Conservation (phyloP, 768 basidiomycete species). For the Podaxis pistillaris region DNA sequence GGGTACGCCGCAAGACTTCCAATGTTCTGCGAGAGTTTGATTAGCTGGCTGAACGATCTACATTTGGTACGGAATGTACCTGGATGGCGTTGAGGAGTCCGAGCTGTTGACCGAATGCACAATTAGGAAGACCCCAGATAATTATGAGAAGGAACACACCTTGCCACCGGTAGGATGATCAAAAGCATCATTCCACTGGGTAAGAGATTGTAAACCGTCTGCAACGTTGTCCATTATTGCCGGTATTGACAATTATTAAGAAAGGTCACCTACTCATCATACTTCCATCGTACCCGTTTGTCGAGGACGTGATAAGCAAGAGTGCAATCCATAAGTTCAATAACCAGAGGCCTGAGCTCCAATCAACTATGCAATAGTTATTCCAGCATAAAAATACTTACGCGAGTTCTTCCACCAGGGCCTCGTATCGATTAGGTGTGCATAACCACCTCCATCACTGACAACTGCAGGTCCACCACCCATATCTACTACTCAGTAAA, state of each 20-base stretch:
- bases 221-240: not conserved
- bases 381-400: slow-evolving; percentile 20
- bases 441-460: slow-evolving; percentile 30
- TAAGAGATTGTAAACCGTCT: slow-evolving; percentile 58
- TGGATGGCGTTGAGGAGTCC: slow-evolving; percentile 66
- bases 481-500: slow-evolving; percentile 30
- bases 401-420: slow-evolving; percentile 63
- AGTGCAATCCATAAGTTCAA: slow-evolving; percentile 59
- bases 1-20: slow-evolving; percentile 59
- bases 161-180: slow-evolving; percentile 44
- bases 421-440: slow-evolving; percentile 47
- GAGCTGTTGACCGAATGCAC: slow-evolving; percentile 24
- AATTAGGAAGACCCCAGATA: not conserved
- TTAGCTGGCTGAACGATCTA: not conserved
- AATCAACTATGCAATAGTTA: not conserved
- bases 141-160: slow-evolving; percentile 16
- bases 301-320: slow-evolving; percentile 61
- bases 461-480: slow-evolving; percentile 41
- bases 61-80: slow-evolving; percentile 24
- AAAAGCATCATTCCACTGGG: slow-evolving; percentile 56
- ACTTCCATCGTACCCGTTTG: slow-evolving; percentile 58
- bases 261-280: slow-evolving; percentile 48
- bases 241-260: not conserved
- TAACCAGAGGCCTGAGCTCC: slow-evolving; percentile 38
- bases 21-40: slow-evolving; percentile 43